Percentiles rank a stretch among this genome's conserved stretches.
phyloP scores from a whole-genome alignment of 345 rosid genomes.

The Populus deltoides region DNA sequence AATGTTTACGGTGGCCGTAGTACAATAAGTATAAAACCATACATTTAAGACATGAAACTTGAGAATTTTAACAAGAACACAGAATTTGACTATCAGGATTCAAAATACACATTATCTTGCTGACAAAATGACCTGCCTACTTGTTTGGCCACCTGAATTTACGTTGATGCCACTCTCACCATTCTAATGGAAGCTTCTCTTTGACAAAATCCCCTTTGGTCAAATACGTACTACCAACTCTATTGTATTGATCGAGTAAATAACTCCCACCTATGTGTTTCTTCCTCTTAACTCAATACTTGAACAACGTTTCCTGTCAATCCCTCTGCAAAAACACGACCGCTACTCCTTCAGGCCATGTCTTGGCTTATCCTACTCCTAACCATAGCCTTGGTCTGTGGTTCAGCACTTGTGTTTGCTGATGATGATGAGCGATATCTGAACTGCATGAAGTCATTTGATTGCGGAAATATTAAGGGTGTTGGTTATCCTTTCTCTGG shows the following conservation, averaged over 20 bases:
- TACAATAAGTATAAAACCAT: background rate
- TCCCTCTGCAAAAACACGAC: background rate
- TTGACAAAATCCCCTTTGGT: background rate
- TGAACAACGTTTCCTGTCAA: background rate
- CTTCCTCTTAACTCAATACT: background rate
- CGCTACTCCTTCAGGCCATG: background rate
- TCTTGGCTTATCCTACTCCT: background rate
- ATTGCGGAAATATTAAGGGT: conserved; percentile 22
- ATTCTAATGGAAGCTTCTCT: background rate
- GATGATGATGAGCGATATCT: conserved; percentile 4
- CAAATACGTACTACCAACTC: background rate
- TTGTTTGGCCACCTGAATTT: background rate
- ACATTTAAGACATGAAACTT: background rate
- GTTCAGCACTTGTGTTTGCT: background rate
- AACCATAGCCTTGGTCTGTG: background rate
- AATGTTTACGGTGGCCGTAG: background rate
- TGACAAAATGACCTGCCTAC: background rate
- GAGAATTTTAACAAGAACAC: background rate
- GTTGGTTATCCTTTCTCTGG: conserved; percentile 41
- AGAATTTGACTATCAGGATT: background rate
- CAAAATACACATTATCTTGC: background rate
- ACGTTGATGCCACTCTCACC: background rate
- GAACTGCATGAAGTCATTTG: conserved; percentile 17
- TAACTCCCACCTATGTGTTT: background rate
- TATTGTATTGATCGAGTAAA: background rate